These are phyloP conservation scores for Boletus reticuloceps DNA, from an alignment of 768 basidiomycete species.

Conservation along the genomic window DNA sequence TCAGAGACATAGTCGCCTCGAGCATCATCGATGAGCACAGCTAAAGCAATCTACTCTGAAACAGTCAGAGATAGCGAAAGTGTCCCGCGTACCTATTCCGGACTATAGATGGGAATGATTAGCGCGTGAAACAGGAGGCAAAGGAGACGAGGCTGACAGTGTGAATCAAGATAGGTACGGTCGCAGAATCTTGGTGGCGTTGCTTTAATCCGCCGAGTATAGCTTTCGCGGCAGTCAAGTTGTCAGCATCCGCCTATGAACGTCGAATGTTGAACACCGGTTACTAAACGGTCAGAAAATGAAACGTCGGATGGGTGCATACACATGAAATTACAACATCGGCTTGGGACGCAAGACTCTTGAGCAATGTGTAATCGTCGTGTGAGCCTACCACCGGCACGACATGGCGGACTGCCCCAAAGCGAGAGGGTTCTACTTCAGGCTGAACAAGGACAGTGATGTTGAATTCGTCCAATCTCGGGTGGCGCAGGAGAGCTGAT, in stretches of 20 bases:
- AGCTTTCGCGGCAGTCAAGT: conserved; percentile 40
- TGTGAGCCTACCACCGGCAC: conserved; percentile 39
- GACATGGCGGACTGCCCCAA: conserved; percentile 7
- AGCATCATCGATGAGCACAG: conserved; percentile 29
- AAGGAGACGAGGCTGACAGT: conserved; percentile 40
- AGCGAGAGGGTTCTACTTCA: conserved; percentile 32
- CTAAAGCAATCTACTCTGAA: conserved; percentile 4
- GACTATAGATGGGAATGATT: conserved; percentile 35
- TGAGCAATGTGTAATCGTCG: conserved; percentile 34
- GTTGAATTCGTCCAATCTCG: conserved; percentile 38
- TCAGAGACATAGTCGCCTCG: conserved; percentile 38
- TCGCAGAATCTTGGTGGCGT: conserved; percentile 38
- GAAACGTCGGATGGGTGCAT: neutral
- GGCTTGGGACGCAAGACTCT: conserved; percentile 40
- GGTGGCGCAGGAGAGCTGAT: conserved; percentile 43
- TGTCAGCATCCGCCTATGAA: conserved; percentile 41
- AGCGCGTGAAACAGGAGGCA: neutral
- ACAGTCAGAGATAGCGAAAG: neutral
- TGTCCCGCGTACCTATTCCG: conserved; percentile 38
- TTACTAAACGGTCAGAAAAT: neutral
- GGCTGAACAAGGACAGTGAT: conserved; percentile 48
- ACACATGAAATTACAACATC: conserved; percentile 43
- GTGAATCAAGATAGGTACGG: conserved; percentile 51
- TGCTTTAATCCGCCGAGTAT: conserved; percentile 50
- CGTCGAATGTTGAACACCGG: neutral